These are phyloP conservation scores for Chondrus crispus DNA, from an alignment of 23 red algal genomes.

Conservation along the genomic window DNA sequence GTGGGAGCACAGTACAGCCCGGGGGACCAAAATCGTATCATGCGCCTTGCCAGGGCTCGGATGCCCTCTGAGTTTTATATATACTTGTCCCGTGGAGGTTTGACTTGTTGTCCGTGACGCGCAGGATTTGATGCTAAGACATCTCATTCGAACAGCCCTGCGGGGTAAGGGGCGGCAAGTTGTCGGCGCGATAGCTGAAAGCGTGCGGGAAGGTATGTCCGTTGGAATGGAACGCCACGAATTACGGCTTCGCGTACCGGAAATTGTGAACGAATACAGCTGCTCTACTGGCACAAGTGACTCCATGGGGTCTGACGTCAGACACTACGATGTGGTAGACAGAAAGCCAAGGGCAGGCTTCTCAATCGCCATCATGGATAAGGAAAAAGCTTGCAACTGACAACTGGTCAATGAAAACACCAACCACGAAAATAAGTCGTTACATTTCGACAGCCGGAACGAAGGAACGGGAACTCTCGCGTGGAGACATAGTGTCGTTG, in stretches of 20 bases:
- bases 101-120: constrained; percentile 69
- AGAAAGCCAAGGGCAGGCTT: no score
- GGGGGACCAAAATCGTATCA: constrained; percentile 87
- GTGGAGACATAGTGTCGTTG: no score
- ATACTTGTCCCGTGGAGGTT: constrained; percentile 96
- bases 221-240: constrained; percentile 82
- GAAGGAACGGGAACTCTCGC: no score
- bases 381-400: no score
- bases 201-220: constrained; percentile 56
- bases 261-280: constrained; percentile 54
- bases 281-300: constrained; percentile 27
- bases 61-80: constrained; percentile 75
- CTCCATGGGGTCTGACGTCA: constrained; percentile 40
- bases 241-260: constrained; percentile 77
- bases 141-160: constrained; percentile 68
- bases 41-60: constrained; percentile 68
- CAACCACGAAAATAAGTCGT: no score
- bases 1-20: constrained; percentile 77
- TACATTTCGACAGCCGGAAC: no score
- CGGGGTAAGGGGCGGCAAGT: constrained; percentile 29
- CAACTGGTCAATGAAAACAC: no score
- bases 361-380: no score
- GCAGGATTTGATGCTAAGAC: constrained; percentile 76
- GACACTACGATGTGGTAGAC: no score
- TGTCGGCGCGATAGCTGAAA: constrained; percentile 31